Conservation (phyloP, 768 basidiomycete genomes). For the Pleurotus platypus region DNA sequence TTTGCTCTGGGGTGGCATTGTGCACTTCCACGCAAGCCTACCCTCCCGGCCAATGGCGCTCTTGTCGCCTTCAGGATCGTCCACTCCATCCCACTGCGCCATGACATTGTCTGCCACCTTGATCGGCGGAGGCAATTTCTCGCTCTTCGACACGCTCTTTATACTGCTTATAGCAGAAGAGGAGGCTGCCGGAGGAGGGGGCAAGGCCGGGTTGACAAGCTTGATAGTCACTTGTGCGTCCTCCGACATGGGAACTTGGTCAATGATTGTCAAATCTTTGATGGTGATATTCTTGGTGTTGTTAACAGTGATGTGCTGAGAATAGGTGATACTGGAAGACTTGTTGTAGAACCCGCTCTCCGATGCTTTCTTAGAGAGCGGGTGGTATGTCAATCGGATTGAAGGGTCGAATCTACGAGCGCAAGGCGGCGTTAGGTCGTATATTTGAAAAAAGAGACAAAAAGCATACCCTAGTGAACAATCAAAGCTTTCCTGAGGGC, state of each 20-base stretch:
- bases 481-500: conserved; percentile 25
- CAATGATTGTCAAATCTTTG: conserved; percentile 10
- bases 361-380: conserved; percentile 14
- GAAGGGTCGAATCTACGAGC: not conserved
- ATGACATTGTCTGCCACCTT: not conserved
- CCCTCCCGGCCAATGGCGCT: not conserved
- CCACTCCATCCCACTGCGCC: not conserved
- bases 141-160: not conserved
- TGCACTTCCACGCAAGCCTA: not conserved
- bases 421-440: conserved; percentile 31
- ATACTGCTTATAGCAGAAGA: not conserved
- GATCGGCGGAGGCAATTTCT: not conserved
- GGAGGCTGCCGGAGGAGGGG: not conserved
- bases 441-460: conserved; percentile 23
- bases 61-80: not conserved
- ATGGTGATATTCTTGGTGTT: conserved; percentile 13
- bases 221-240: not conserved
- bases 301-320: conserved; percentile 13
- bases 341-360: conserved; percentile 5
- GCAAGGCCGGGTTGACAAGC: not conserved
- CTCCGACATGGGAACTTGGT: conserved; percentile 13
- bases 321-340: conserved; percentile 5
- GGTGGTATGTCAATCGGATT: conserved; percentile 5
- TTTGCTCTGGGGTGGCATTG: conserved; percentile 1
- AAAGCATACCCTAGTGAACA: conserved; percentile 24